Evolutionary conservation across 352 stramenopile genomes (phyloP).

Genomic region (Globisporangium middletonii): DNA sequence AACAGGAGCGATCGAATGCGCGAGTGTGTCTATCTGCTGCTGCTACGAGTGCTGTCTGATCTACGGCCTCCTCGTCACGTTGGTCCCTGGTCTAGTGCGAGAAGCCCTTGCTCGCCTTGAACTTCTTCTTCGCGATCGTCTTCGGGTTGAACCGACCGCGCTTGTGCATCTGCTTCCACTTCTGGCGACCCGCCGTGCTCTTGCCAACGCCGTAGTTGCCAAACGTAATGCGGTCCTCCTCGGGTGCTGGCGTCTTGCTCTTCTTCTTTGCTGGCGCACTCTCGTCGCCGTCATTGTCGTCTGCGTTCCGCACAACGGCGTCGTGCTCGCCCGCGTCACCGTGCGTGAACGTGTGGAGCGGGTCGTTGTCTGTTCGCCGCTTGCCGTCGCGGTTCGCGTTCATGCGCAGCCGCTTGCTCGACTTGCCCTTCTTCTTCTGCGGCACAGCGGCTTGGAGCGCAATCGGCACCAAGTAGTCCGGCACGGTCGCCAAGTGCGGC

Average conservation of each 20-base stretch:
- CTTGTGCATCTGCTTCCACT: constrained; percentile 89
- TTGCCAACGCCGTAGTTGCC: constrained; percentile 88
- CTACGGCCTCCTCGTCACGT: background rate
- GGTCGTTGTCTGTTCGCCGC: constrained; percentile 94
- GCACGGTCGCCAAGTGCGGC: constrained; percentile 93
- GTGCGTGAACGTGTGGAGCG: constrained; percentile 92
- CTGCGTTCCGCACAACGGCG: constrained; percentile 10
- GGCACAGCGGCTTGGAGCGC: constrained; percentile 88
- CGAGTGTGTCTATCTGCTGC: too few species aligned
- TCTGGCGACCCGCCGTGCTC: constrained; percentile 90
- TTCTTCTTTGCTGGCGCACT: constrained; percentile 16
- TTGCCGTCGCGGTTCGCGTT: constrained; percentile 63
- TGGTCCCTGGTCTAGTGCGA: constrained; percentile 36
- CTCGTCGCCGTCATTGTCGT: constrained; percentile 32
- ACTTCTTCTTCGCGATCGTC: constrained; percentile 85
- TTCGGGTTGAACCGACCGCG: constrained; percentile 92
- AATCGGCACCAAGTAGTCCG: constrained; percentile 97
- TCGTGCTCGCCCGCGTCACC: constrained; percentile 46
- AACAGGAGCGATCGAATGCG: too few species aligned
- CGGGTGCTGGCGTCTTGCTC: constrained; percentile 41
- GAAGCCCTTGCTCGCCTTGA: constrained; percentile 60
- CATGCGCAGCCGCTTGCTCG: constrained; percentile 56
- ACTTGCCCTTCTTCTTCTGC: constrained; percentile 78
- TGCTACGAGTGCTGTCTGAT: background rate
- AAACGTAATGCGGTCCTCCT: constrained; percentile 86